These are phyloP conservation scores for Paecilomyces fulvus DNA, from an alignment of 2,329 filamentous ascomycete genomes.

Conservation along the genomic window DNA sequence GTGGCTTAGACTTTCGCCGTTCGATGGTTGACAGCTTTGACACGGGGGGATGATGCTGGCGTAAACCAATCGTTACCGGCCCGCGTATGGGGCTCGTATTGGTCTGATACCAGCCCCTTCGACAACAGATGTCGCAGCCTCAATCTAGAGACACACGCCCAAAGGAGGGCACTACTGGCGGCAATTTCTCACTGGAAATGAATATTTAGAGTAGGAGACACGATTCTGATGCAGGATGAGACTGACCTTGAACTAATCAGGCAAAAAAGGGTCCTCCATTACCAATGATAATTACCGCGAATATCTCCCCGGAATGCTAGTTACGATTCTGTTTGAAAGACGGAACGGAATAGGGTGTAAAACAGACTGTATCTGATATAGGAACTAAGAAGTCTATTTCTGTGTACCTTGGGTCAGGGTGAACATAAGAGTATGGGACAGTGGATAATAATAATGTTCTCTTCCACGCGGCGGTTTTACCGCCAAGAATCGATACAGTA, in stretches of 20 bases:
- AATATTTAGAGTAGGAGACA: not conserved
- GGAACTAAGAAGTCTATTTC: not conserved
- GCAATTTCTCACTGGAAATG: not conserved
- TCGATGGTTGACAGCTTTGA: not conserved
- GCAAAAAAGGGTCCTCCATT: not conserved
- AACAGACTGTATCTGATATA: not conserved
- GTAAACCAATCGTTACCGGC: not conserved
- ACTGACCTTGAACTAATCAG: not conserved
- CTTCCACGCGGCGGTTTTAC: not conserved
- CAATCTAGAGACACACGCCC: not conserved
- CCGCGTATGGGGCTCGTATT: not conserved
- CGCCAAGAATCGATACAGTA: not conserved
- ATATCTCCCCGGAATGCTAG: not conserved
- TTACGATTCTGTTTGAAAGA: not conserved
- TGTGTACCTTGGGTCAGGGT: not conserved
- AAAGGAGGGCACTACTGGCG: not conserved
- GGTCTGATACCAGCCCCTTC: not conserved
- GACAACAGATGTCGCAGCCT: not conserved
- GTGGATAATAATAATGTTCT: too few relatives aligned
- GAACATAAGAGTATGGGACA: not conserved
- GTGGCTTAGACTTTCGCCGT: not conserved
- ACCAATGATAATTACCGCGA: not conserved
- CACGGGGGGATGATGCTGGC: not conserved
- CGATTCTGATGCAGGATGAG: not conserved
- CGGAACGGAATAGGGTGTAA: not conserved